These are phyloP conservation scores for Mallotus nudiflorus DNA, from an alignment of 345 rosid species.

Conservation along the genomic window DNA sequence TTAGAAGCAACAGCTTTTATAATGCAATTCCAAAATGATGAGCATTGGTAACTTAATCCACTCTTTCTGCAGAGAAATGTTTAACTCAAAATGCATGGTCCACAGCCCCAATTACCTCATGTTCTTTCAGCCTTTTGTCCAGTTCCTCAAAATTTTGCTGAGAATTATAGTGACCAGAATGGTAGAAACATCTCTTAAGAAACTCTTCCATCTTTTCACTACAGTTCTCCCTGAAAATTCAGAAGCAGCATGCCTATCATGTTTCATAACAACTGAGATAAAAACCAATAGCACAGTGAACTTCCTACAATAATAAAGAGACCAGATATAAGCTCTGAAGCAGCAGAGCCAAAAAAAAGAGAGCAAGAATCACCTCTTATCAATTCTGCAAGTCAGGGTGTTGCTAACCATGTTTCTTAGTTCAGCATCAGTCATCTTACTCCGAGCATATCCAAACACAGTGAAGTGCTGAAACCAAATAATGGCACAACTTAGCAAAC, in stretches of 20 bases:
- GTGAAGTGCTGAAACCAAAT: slow-evolving; percentile 75
- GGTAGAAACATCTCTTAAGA: slow-evolving; percentile 94
- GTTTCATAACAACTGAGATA: not conserved
- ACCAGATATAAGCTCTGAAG: slow-evolving; percentile 3
- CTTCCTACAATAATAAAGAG: too few species aligned
- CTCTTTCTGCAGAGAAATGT: slow-evolving; percentile 9
- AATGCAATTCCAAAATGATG: not conserved
- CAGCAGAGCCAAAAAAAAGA: not conserved
- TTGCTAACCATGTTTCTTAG: slow-evolving; percentile 93
- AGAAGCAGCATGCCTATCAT: slow-evolving; percentile 25
- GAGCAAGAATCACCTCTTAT: slow-evolving; percentile 61
- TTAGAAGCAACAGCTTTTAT: not conserved
- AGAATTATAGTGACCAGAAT: slow-evolving; percentile 95
- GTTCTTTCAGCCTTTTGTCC: slow-evolving; percentile 76
- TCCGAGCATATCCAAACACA: slow-evolving; percentile 88
- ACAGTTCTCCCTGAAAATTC: slow-evolving; percentile 76
- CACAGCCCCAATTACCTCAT: slow-evolving; percentile 60
- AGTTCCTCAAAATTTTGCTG: slow-evolving; percentile 68
- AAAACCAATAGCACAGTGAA: not conserved
- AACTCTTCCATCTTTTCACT: slow-evolving; percentile 91
- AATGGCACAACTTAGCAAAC: slow-evolving; percentile 4
- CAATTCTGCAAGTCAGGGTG: slow-evolving; percentile 96
- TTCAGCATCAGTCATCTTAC: slow-evolving; percentile 94
- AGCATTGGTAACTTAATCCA: slow-evolving; percentile 9
- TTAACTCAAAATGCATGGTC: not conserved